Conservation (phyloP, 2,329 filamentous ascomycete species). For the Colletotrichum australisinense region DNA sequence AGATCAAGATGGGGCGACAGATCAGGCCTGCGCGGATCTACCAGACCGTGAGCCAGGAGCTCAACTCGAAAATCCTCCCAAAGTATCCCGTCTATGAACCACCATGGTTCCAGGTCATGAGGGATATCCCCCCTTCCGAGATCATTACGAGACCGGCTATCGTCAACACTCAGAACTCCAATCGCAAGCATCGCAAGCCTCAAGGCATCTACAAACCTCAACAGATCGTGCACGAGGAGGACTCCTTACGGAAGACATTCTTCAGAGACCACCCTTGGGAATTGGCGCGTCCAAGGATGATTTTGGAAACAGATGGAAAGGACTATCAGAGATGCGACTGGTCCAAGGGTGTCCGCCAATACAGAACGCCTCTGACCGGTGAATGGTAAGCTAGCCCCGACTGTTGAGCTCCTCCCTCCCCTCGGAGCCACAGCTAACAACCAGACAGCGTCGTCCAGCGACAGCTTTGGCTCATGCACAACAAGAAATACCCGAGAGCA, state of each 20-base stretch:
- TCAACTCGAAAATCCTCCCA: constrained; percentile 54
- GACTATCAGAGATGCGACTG: constrained; percentile 83
- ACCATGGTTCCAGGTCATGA: constrained; percentile 64
- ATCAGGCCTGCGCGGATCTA: constrained; percentile 60
- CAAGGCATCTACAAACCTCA: constrained; percentile 86
- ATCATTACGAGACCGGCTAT: constrained; percentile 66
- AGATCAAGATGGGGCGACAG: constrained; percentile 54
- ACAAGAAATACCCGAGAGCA: constrained; percentile 68
- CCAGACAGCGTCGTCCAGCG: constrained; percentile 85
- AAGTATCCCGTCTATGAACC: constrained; percentile 47
- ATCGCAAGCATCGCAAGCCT: constrained; percentile 68
- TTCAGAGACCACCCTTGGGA: constrained; percentile 98
- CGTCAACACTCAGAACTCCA: constrained; percentile 53
- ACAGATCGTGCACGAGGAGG: constrained; percentile 83
- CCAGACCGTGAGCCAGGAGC: constrained; percentile 56
- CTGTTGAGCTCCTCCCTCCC: constrained; percentile 7
- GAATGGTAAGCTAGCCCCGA: constrained; percentile 73
- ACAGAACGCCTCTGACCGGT: constrained; percentile 80
- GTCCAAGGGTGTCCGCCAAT: constrained; percentile 79
- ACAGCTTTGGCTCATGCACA: constrained; percentile 86
- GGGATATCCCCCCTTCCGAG: constrained; percentile 68
- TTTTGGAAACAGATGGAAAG: constrained; percentile 87
- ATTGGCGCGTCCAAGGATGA: constrained; percentile 84
- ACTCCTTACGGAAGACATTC: constrained; percentile 82
- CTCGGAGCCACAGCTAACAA: constrained; percentile 34